Evolutionary conservation across 768 basidiomycete species (phyloP).

Genomic region (Podaxis sp.): DNA sequence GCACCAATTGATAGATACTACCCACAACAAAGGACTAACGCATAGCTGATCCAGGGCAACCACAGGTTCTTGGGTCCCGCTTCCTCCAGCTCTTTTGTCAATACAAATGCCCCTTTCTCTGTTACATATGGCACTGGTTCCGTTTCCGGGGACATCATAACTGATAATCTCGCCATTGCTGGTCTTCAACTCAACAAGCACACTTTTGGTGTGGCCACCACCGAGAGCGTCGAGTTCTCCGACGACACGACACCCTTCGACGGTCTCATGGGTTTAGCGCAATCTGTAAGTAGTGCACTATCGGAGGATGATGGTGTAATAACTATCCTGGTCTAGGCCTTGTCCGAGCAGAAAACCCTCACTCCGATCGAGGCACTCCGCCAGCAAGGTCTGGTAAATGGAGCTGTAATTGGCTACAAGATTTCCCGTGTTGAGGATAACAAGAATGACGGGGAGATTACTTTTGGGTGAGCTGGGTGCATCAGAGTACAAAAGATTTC

Average conservation of each 20-base stretch:
- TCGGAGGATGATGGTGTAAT: background rate
- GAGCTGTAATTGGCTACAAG: conserved; percentile 78
- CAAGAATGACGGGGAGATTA: conserved; percentile 76
- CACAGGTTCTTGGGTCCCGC: conserved; percentile 52
- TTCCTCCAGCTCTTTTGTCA: conserved; percentile 57
- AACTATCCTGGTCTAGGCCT: conserved; percentile 31
- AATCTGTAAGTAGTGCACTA: conserved; percentile 51
- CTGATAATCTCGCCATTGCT: conserved; percentile 59
- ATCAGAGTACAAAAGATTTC: background rate
- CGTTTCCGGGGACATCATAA: conserved; percentile 56
- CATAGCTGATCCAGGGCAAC: conserved; percentile 28
- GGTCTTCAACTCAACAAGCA: conserved; percentile 51
- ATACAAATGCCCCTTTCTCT: conserved; percentile 45
- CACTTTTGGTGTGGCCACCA: conserved; percentile 59
- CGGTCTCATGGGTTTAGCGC: conserved; percentile 54
- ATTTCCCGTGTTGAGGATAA: conserved; percentile 72
- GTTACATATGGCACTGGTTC: conserved; percentile 55
- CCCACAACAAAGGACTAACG: background rate
- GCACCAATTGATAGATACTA: conserved; percentile 8
- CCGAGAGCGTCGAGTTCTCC: conserved; percentile 49
- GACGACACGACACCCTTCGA: conserved; percentile 44
- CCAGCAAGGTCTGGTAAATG: conserved; percentile 51
- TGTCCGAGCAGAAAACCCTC: conserved; percentile 62
- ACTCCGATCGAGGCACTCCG: conserved; percentile 79
- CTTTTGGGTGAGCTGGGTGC: conserved; percentile 47